Conservation (phyloP, 495 filamentous ascomycete species). For the Podospora didyma region DNA sequence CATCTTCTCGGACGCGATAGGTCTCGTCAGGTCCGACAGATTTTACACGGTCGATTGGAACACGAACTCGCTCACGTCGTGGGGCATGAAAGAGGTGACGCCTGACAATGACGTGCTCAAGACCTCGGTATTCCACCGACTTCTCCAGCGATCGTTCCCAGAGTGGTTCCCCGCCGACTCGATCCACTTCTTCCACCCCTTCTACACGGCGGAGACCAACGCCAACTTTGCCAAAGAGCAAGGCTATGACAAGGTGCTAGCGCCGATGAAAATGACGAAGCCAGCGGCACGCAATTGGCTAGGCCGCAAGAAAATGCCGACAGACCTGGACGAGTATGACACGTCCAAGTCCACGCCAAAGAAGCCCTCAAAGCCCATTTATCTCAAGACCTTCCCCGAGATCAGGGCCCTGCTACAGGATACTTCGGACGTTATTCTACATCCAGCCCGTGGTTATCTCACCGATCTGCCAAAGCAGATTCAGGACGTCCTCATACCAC, state of each 20-base stretch:
- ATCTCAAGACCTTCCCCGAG: background rate
- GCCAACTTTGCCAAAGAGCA: slow-evolving; percentile 62
- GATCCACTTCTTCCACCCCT: slow-evolving; percentile 72
- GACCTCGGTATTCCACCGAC: slow-evolving; percentile 71
- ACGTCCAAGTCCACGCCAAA: slow-evolving; percentile 36
- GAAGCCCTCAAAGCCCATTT: slow-evolving; percentile 17
- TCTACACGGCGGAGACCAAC: slow-evolving; percentile 44
- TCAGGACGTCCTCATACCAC: slow-evolving; percentile 1
- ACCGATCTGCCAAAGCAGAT: slow-evolving; percentile 4
- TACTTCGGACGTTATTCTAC: background rate
- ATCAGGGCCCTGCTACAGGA: background rate
- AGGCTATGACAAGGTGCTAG: slow-evolving; percentile 56
- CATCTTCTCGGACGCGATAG: slow-evolving; percentile 75
- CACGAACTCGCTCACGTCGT: slow-evolving; percentile 69
- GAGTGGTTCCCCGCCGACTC: slow-evolving; percentile 68
- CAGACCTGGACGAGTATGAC: background rate
- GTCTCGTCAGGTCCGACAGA: slow-evolving; percentile 72
- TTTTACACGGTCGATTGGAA: slow-evolving; percentile 72
- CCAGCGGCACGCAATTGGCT: background rate
- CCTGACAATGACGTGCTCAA: slow-evolving; percentile 65
- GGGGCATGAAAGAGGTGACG: slow-evolving; percentile 68
- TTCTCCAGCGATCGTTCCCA: slow-evolving; percentile 66
- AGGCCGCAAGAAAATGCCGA: background rate
- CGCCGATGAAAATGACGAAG: slow-evolving; percentile 40
- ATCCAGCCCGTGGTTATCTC: slow-evolving; percentile 9